Evolutionary conservation across 495 filamentous ascomycete genomes (phyloP), one percentile per base, ranked within the genome.

Genomic region (Cladorrhinum samala): DNA sequence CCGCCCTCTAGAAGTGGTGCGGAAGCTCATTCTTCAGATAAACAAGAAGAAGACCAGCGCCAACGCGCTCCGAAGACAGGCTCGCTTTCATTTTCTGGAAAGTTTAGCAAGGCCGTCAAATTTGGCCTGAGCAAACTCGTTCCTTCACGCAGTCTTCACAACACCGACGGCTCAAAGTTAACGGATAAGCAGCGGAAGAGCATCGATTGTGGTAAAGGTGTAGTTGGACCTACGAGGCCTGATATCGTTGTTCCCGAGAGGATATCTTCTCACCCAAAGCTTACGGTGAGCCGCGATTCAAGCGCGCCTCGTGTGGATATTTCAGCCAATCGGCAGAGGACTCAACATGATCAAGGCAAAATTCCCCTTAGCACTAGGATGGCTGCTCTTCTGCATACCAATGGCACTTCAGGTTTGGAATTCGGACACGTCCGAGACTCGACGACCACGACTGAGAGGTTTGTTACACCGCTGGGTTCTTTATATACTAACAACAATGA

Each of bases 61-160:
- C 37, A 44, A 33, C 41, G 42, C 36, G 48, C 27, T 25, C 45
- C 16, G 14, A 33, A 50, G 23, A 14, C 24, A 19, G 54, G 21
- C 40, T 27, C 49, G 14, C 51, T 51, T 9, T 60, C 46, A 1
- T 58, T 73, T 21, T 58, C 68, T 11, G 52, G 61, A 19, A 64
- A 64, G 23, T 43, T 73, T 9, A 54, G 68, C 2, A 67, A 56
- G 44, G 66, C 57, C 23, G 49, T 73, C 18, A 68, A 68, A 54
- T 66, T 46, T 14, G 47, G 69, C 9, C 41, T 70, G 33, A 62
- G 53, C 38, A 69, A 58, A 27, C 59, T 73, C 14, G 55, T 70
- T n/a, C 51, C 52, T 16, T 40, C 50, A 40, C 52, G 58, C 21
- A 42, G 16, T 14, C 58, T 55, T 25, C 41, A 54, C 25, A 49